A percentile compares a stretch with the other conserved stretches of the same genome.
These are phyloP conservation scores for Vigna radiata DNA, from an alignment of 306 rosid genomes.

Conservation along the genomic window DNA sequence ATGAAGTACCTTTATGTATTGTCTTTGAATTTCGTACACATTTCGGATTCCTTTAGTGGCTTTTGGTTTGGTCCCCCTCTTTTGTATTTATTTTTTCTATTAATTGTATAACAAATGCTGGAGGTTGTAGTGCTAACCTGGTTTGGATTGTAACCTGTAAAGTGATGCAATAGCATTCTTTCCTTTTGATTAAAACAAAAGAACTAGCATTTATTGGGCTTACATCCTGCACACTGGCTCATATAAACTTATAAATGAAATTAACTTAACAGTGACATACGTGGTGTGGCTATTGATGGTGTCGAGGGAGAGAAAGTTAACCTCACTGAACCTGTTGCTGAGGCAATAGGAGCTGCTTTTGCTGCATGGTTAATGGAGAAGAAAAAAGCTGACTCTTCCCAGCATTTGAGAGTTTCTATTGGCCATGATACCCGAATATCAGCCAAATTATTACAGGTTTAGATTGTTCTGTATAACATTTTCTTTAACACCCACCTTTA, in stretches of 20 bases:
- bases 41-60: too few species aligned
- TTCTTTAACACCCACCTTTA: constrained; percentile 3
- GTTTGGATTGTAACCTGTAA: too few species aligned
- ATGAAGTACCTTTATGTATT: too few species aligned
- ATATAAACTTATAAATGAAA: constrained; percentile 39
- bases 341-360: constrained; percentile 91
- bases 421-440: constrained; percentile 95
- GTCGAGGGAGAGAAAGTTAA: constrained; percentile 86
- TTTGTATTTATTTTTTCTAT: too few species aligned
- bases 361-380: constrained; percentile 87
- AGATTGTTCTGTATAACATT: constrained; percentile 38
- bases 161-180: too few species aligned
- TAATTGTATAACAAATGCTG: too few species aligned
- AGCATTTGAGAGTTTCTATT: constrained; percentile 71
- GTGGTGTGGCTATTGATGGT: constrained; percentile 93
- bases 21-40: too few species aligned
- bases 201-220: not conserved
- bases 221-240: constrained; percentile 40
- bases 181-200: too few species aligned
- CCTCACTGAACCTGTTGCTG: constrained; percentile 88
- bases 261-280: constrained; percentile 74
- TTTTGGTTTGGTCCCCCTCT: too few species aligned
- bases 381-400: constrained; percentile 72
- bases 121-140: too few species aligned
- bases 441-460: constrained; percentile 80